These are phyloP conservation scores for Pyracantha coccinea DNA, from an alignment of 331 rosid genomes.

Conservation along the genomic window DNA sequence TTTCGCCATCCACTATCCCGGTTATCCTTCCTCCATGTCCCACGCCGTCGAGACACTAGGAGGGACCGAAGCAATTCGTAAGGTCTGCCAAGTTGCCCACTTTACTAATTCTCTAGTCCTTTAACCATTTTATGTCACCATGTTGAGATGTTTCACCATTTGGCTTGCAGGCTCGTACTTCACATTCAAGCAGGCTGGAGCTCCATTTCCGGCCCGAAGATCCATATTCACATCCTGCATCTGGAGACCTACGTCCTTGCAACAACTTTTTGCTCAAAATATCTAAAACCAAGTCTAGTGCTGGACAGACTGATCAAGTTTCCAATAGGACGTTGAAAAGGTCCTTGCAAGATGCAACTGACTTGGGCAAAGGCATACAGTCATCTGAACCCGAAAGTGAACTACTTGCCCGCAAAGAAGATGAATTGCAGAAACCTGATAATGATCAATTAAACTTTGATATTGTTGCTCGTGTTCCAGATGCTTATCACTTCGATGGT, in stretches of 20 bases:
- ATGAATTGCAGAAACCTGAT: slow-evolving; percentile 11
- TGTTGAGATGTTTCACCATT: not conserved
- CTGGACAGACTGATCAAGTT: slow-evolving; percentile 17
- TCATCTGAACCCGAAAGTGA: slow-evolving; percentile 23
- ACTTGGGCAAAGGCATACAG: slow-evolving; percentile 19
- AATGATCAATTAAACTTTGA: slow-evolving; percentile 29
- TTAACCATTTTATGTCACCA: not conserved
- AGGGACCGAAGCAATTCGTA: slow-evolving; percentile 53
- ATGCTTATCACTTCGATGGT: slow-evolving; percentile 83
- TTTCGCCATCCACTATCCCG: slow-evolving; percentile 72
- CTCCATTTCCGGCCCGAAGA: slow-evolving; percentile 80
- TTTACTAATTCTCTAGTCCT: not conserved
- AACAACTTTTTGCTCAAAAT: slow-evolving; percentile 60
- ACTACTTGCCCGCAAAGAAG: not conserved
- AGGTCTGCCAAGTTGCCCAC: slow-evolving; percentile 28
- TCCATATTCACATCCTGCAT: slow-evolving; percentile 78
- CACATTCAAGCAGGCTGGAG: slow-evolving; percentile 54
- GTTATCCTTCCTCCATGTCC: slow-evolving; percentile 58
- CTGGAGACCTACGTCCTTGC: slow-evolving; percentile 70
- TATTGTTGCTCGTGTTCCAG: slow-evolving; percentile 55
- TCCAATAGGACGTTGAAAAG: not conserved
- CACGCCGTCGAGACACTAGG: slow-evolving; percentile 67
- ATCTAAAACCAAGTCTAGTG: slow-evolving; percentile 28
- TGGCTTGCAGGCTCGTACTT: slow-evolving; percentile 46
- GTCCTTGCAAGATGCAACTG: slow-evolving; percentile 7